A percentile compares a stretch with the other conserved stretches of the same genome.
These are phyloP conservation scores for Achaetomium macrosporum DNA, from an alignment of 2,329 filamentous ascomycete species.

Conservation along the genomic window DNA sequence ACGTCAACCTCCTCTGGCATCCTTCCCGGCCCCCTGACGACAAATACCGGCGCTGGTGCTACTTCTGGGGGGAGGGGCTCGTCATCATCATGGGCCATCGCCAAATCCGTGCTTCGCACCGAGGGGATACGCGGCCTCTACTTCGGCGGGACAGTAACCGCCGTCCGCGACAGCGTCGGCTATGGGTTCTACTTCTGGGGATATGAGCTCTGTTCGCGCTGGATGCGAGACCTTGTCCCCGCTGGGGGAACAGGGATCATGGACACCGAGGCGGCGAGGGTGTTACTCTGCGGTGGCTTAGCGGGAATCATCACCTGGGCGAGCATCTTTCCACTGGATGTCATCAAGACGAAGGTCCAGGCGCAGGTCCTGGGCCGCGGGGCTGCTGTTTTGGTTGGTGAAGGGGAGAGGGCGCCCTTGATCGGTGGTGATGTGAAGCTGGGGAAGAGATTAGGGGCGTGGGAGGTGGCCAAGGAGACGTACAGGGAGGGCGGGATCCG, in stretches of 20 bases:
- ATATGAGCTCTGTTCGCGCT: constrained; percentile 69
- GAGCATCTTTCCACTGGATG: constrained; percentile 84
- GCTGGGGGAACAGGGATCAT: constrained; percentile 8
- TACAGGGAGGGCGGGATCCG: constrained; percentile 58
- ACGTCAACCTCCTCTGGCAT: constrained; percentile 11
- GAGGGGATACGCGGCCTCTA: constrained; percentile 68
- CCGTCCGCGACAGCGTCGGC: constrained; percentile 78
- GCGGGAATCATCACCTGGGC: constrained; percentile 86
- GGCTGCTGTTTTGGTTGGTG: background rate
- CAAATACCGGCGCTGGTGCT: too few relatives aligned
- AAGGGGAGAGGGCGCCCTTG: constrained; percentile 31
- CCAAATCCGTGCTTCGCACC: constrained; percentile 51
- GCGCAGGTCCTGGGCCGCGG: constrained; percentile 44
- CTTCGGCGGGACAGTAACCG: constrained; percentile 74
- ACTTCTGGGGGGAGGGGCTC: too few relatives aligned
- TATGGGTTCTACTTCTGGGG: constrained; percentile 98
- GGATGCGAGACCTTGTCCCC: constrained; percentile 16
- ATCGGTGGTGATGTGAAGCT: constrained; percentile 13
- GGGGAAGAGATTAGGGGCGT: constrained; percentile 42
- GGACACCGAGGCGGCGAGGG: constrained; percentile 50
- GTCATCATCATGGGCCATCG: constrained; percentile 46
- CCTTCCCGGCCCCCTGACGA: constrained; percentile 10
- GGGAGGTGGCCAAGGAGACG: constrained; percentile 58
- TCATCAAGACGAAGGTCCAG: constrained; percentile 90
- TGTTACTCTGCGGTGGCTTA: constrained; percentile 77